Evolutionary conservation across 2,329 filamentous ascomycete species (phyloP).

Genomic region (Claviceps sp.): DNA sequence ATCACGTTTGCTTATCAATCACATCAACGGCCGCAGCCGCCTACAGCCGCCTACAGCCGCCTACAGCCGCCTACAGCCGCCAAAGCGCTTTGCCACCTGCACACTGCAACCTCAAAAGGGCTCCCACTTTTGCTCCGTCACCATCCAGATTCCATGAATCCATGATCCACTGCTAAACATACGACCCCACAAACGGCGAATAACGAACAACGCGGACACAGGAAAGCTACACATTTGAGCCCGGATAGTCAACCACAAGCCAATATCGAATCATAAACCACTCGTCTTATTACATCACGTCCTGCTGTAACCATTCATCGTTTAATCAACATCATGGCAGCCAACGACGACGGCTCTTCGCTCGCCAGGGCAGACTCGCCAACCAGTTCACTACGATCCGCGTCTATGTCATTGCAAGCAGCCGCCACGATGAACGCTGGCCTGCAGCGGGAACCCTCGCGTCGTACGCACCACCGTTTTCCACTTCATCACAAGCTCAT

Average conservation of each 20-base stretch:
- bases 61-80: too few species aligned
- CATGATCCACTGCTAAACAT: too few species aligned
- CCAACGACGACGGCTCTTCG: conserved; percentile 14
- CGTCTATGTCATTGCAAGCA: conserved; percentile 60
- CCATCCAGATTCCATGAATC: too few species aligned
- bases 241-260: neutral
- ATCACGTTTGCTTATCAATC: too few species aligned
- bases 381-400: conserved; percentile 48
- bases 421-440: conserved; percentile 68
- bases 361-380: conserved; percentile 32
- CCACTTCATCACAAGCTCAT: neutral
- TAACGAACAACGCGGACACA: conserved; percentile 1
- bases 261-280: neutral
- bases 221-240: neutral
- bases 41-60: too few species aligned
- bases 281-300: neutral
- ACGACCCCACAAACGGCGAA: neutral
- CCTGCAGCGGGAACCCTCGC: conserved; percentile 50
- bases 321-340: conserved; percentile 11
- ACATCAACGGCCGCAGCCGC: too few species aligned
- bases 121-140: too few species aligned
- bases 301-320: neutral
- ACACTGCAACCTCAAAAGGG: too few species aligned
- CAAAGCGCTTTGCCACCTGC: too few species aligned
- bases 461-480: conserved; percentile 27